Conservation (phyloP, 495 filamentous ascomycete species). For the Aspergillus egyptiacus region DNA sequence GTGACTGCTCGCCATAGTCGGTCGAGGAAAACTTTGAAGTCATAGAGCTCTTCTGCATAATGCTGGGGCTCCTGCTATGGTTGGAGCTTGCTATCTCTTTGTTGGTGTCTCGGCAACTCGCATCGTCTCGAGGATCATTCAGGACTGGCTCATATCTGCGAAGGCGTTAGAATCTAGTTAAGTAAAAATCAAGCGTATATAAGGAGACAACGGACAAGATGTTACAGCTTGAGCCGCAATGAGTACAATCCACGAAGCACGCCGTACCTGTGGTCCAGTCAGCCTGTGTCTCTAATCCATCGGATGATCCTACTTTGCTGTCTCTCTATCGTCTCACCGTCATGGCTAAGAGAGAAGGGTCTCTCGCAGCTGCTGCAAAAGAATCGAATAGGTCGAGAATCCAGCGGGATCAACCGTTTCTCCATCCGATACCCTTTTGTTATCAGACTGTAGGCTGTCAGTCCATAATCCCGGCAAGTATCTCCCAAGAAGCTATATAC, state of each 20-base stretch:
- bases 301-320: slow-evolving; percentile 13
- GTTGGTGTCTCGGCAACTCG: slow-evolving; percentile 16
- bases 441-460: slow-evolving; percentile 19
- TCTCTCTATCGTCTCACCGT: slow-evolving; percentile 16
- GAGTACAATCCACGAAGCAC: slow-evolving; percentile 18
- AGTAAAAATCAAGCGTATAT: not conserved
- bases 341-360: slow-evolving; percentile 18
- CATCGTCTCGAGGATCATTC: slow-evolving; percentile 21
- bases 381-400: slow-evolving; percentile 22
- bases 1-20: slow-evolving; percentile 12
- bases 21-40: slow-evolving; percentile 12
- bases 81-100: slow-evolving; percentile 12
- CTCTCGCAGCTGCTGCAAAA: slow-evolving; percentile 24
- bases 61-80: slow-evolving; percentile 21
- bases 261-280: slow-evolving; percentile 13
- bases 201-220: slow-evolving; percentile 20
- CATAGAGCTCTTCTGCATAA: slow-evolving; percentile 15
- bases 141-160: slow-evolving; percentile 21
- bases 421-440: slow-evolving; percentile 32
- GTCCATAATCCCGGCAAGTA: not conserved
- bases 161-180: slow-evolving; percentile 1
- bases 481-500: slow-evolving; percentile 6
- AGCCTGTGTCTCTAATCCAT: no score
- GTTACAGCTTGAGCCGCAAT: slow-evolving; percentile 23
- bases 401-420: slow-evolving; percentile 23